Evolutionary conservation across 352 stramenopile species (phyloP).

Genomic region (Phytophthora europaea): DNA sequence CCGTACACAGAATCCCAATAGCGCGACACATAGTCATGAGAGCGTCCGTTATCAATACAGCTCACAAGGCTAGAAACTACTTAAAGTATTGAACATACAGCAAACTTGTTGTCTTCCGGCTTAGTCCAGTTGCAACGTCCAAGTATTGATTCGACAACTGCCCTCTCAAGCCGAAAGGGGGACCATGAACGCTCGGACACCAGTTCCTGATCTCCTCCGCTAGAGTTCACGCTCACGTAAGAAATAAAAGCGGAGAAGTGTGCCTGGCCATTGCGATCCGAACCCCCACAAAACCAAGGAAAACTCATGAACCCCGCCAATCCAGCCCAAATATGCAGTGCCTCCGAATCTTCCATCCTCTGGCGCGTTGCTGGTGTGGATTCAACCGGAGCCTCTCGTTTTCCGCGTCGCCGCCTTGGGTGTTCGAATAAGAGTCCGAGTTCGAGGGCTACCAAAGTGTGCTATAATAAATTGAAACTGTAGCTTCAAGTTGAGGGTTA

Average conservation of each 20-base stretch:
- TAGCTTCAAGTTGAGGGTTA: not conserved
- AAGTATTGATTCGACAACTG: no score
- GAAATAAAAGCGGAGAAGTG: no score
- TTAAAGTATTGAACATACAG: no score
- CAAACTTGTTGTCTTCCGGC: no score
- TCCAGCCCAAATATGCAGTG: not conserved
- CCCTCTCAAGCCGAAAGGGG: no score
- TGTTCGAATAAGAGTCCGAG: conserved; percentile 3
- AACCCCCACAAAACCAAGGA: not conserved
- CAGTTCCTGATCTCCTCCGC: no score
- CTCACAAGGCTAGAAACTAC: not conserved
- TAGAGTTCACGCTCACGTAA: no score
- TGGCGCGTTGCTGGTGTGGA: not conserved
- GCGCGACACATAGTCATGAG: no score
- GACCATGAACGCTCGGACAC: no score
- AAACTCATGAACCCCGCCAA: not conserved
- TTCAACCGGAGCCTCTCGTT: not conserved
- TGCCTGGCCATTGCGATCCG: no score
- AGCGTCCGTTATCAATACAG: not conserved
- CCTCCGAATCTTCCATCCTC: not conserved
- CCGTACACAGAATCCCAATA: no score
- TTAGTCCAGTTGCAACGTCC: no score
- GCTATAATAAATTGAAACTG: not conserved
- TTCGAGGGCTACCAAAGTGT: not conserved
- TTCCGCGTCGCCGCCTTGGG: not conserved